phyloP scores from a whole-genome alignment of 352 stramenopile species.

The Pythium plurisporium region DNA sequence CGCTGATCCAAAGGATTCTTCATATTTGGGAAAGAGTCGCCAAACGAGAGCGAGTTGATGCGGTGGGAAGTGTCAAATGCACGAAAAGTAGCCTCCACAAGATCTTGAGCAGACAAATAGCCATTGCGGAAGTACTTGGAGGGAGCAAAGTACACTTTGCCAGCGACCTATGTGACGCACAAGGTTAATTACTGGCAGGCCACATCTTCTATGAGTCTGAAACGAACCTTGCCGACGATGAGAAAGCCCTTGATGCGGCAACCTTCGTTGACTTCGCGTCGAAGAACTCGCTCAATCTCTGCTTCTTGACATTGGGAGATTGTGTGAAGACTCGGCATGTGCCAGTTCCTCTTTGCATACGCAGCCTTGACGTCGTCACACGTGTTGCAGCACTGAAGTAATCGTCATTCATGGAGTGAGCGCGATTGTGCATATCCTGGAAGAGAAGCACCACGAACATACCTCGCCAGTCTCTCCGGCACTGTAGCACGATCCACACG shows the following conservation, averaged over 20 bases:
- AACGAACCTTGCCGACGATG: constrained; percentile 63
- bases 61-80: constrained; percentile 33
- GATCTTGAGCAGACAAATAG: constrained; percentile 36
- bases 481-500: constrained; percentile 74
- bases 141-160: constrained; percentile 77
- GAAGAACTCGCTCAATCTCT: constrained; percentile 73
- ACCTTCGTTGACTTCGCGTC: constrained; percentile 69
- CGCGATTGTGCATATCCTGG: no score
- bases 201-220: no score
- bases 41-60: constrained; percentile 58
- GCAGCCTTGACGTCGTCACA: constrained; percentile 42
- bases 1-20: constrained; percentile 76
- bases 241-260: constrained; percentile 74
- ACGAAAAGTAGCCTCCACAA: constrained; percentile 26
- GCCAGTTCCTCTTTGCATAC: constrained; percentile 66
- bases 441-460: neutral
- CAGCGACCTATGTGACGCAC: constrained; percentile 57
- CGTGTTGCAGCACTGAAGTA: constrained; percentile 27
- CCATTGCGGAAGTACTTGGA: constrained; percentile 80
- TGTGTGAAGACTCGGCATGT: constrained; percentile 77
- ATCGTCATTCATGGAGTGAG: no score
- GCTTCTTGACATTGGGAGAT: constrained; percentile 70
- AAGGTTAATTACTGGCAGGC: no score
- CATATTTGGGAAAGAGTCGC: constrained; percentile 78
- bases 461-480: constrained; percentile 58